These are phyloP conservation scores for Physcomitrellopsis africana DNA, from an alignment of 225 moss, liverwort and hornwort genomes.

Conservation along the genomic window DNA sequence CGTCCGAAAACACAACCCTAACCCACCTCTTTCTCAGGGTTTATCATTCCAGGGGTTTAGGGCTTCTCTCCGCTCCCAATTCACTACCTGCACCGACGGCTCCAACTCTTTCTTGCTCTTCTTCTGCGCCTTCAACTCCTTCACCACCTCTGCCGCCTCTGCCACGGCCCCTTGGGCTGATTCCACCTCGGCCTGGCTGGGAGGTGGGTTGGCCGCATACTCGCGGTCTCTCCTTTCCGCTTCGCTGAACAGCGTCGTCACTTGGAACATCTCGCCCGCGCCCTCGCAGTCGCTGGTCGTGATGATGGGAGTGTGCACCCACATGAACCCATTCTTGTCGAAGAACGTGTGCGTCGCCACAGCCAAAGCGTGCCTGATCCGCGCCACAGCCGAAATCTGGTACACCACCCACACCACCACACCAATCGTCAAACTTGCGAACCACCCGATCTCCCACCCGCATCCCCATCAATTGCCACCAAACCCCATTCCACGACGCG, in stretches of 20 bases:
- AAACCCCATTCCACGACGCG: neutral
- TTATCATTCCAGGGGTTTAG: conserved; percentile 13
- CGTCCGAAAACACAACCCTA: neutral
- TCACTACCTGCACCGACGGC: conserved; percentile 45
- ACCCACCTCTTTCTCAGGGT: neutral
- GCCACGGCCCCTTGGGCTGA: conserved; percentile 38
- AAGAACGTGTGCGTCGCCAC: conserved; percentile 88
- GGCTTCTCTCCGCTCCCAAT: neutral
- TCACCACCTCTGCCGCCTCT: conserved; percentile 48
- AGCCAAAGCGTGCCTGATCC: conserved; percentile 82
- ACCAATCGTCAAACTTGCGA: neutral
- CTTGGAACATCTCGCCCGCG: conserved; percentile 99
- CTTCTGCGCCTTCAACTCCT: conserved; percentile 58
- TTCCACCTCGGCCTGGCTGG: conserved; percentile 48
- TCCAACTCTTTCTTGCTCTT: conserved; percentile 61
- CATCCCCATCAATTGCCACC: neutral
- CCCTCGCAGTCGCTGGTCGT: conserved; percentile 98
- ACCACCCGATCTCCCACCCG: neutral
- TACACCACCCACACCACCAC: neutral
- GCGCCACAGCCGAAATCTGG: conserved; percentile 86
- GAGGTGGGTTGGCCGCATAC: conserved; percentile 53
- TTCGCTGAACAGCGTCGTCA: conserved; percentile 81
- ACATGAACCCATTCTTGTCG: conserved; percentile 79
- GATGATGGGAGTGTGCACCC: conserved; percentile 91
- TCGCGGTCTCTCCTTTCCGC: conserved; percentile 67